Percentiles rank a stretch among this genome's conserved stretches.
These are phyloP conservation scores for Obba rivulosa DNA, from an alignment of 768 basidiomycete genomes.

Conservation along the genomic window DNA sequence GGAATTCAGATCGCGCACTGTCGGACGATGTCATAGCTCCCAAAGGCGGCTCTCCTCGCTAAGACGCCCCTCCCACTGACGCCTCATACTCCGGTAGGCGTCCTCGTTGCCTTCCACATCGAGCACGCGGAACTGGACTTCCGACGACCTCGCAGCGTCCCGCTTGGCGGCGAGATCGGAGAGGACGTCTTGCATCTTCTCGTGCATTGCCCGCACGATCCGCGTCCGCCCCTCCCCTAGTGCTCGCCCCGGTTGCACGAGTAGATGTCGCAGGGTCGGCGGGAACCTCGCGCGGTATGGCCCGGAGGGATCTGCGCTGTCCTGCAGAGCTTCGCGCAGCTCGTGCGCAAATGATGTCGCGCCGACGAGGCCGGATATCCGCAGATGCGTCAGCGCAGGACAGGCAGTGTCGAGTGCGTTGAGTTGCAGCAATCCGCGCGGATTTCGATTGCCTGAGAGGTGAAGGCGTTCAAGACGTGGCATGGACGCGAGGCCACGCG, in stretches of 20 bases:
- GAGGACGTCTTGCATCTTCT: slow-evolving; percentile 8
- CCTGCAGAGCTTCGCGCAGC: slow-evolving; percentile 14
- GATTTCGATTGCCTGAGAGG: slow-evolving; percentile 46
- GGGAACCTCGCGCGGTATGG: slow-evolving; percentile 3
- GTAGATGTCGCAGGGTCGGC: neutral
- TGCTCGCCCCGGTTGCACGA: slow-evolving; percentile 3
- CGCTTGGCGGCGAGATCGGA: slow-evolving; percentile 1
- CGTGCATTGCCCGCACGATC: slow-evolving; percentile 4
- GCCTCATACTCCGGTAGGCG: too few species aligned
- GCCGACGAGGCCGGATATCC: slow-evolving; percentile 37
- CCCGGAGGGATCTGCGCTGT: neutral
- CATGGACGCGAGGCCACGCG: slow-evolving; percentile 25
- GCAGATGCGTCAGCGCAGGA: slow-evolving; percentile 34
- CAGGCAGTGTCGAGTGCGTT: slow-evolving; percentile 34
- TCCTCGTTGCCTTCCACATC: neutral
- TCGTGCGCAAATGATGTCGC: slow-evolving; percentile 39
- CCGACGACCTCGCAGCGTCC: neutral
- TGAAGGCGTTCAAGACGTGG: slow-evolving; percentile 38
- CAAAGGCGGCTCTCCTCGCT: too few species aligned
- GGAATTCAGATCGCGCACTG: too few species aligned
- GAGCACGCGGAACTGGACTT: neutral
- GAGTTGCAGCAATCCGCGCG: slow-evolving; percentile 39
- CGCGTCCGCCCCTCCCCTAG: slow-evolving; percentile 1
- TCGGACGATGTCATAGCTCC: too few species aligned
- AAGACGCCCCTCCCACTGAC: too few species aligned